Conservation (phyloP, 2,329 filamentous ascomycete species). For the Sporothrix brunneoviolacea region DNA sequence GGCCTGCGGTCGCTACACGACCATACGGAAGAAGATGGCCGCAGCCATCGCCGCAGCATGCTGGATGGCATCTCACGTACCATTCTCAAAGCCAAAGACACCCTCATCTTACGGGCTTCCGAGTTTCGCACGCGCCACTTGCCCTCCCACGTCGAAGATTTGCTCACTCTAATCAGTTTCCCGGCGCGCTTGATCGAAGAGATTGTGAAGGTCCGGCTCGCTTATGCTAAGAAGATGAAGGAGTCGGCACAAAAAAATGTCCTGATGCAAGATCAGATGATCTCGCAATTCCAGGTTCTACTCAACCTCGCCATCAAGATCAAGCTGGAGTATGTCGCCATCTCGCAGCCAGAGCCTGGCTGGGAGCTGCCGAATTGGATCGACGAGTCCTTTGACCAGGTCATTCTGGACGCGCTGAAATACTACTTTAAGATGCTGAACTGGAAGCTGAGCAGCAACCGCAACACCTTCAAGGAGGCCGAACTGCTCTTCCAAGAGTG, state of each 20-base stretch:
- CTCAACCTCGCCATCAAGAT: slow-evolving; percentile 87
- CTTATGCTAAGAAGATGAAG: slow-evolving; percentile 91
- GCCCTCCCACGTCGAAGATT: slow-evolving; percentile 92
- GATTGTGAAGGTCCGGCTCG: slow-evolving; percentile 85
- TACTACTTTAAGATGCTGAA: slow-evolving; percentile 99
- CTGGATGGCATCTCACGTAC: slow-evolving; percentile 75
- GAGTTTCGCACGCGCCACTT: slow-evolving; percentile 84
- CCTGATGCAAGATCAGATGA: slow-evolving; percentile 97
- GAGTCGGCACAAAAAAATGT: slow-evolving; percentile 86
- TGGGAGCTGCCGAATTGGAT: slow-evolving; percentile 96
- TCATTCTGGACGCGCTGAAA: slow-evolving; percentile 85
- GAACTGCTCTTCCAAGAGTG: slow-evolving; percentile 96
- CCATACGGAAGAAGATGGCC: slow-evolving; percentile 42
- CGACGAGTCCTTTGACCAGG: slow-evolving; percentile 89
- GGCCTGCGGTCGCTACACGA: slow-evolving; percentile 87
- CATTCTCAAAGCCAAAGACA: slow-evolving; percentile 88
- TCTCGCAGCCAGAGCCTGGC: slow-evolving; percentile 79
- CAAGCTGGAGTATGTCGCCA: slow-evolving; percentile 78
- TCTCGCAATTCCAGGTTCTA: slow-evolving; percentile 88
- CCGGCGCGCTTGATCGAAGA: slow-evolving; percentile 93
- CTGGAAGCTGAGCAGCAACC: slow-evolving; percentile 95
- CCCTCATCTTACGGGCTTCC: slow-evolving; percentile 77
- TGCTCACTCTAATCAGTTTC: slow-evolving; percentile 94
- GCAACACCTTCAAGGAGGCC: slow-evolving; percentile 98
- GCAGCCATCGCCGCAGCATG: slow-evolving; percentile 61